Conservation (phyloP, 106 monocot species). For the Phalaenopsis equestris region DNA sequence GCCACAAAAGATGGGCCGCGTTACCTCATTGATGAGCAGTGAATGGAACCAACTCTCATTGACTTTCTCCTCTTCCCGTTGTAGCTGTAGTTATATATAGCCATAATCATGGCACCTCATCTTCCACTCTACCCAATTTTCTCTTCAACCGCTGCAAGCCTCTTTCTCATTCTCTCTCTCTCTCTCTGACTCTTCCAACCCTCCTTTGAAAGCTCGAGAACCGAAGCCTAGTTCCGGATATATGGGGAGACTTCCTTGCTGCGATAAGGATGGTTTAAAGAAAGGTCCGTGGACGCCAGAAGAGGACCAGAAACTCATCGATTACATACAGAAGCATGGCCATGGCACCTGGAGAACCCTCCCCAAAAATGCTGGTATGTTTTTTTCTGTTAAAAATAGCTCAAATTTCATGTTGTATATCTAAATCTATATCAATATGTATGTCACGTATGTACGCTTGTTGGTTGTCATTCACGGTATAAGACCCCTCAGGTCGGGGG, state of each 20-base stretch:
- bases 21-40: background rate
- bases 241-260: conserved; percentile 1
- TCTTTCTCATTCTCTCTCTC: background rate
- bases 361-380: background rate
- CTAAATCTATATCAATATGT: too few relatives aligned
- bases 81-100: background rate
- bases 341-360: conserved; percentile 6
- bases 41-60: background rate
- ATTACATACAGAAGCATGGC: conserved; percentile 2
- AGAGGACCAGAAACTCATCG: conserved; percentile 5
- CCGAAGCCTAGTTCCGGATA: too few relatives aligned
- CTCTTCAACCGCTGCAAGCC: background rate
- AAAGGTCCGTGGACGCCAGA: conserved; percentile 1
- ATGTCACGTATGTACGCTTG: too few relatives aligned
- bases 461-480: too few relatives aligned
- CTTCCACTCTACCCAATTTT: background rate
- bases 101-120: background rate
- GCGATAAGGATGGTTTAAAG: conserved; percentile 2
- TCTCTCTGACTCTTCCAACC: background rate
- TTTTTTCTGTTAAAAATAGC: too few relatives aligned
- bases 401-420: too few relatives aligned
- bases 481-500: too few relatives aligned
- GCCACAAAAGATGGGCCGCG: background rate
- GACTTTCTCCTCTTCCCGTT: background rate
- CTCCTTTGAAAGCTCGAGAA: too few relatives aligned